phyloP scores from a whole-genome alignment of 805 yeast species.

The Dipodascopsis uninucleata region DNA sequence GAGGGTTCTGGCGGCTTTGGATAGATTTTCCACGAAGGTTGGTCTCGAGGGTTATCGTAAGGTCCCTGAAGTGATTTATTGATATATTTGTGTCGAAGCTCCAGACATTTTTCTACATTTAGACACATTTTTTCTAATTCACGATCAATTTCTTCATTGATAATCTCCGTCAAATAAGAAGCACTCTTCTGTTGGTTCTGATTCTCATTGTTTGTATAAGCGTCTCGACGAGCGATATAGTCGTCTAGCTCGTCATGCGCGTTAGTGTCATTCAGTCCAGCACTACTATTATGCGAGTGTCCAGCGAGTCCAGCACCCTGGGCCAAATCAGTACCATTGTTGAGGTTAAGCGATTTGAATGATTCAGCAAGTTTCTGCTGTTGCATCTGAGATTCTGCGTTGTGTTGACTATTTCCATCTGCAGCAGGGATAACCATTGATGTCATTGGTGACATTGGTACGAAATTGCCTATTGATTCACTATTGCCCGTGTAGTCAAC shows the following conservation, averaged over 20 bases:
- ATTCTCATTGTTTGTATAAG: too few relatives aligned
- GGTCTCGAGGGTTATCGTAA: constrained; percentile 79
- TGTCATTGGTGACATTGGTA: constrained; percentile 3
- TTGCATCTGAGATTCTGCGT: not conserved
- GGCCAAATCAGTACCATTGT: too few relatives aligned
- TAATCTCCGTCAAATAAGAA: not conserved
- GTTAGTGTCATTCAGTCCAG: not conserved
- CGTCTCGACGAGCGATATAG: constrained; percentile 2
- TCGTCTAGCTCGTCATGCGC: not conserved
- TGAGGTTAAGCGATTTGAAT: constrained; percentile 8
- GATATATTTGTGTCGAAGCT: constrained; percentile 73
- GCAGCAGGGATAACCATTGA: not conserved
- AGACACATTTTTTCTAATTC: constrained; percentile 39
- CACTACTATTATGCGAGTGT: constrained; percentile 1
- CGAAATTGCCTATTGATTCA: not conserved
- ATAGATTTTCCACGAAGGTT: constrained; percentile 68
- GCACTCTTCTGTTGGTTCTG: constrained; percentile 3
- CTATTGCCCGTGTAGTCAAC: constrained; percentile 3
- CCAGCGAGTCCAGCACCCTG: not conserved
- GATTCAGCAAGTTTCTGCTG: constrained; percentile 10
- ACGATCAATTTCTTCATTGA: constrained; percentile 15
- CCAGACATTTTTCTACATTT: constrained; percentile 51
- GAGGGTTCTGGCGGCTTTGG: constrained; percentile 95
- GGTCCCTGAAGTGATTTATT: constrained; percentile 66
- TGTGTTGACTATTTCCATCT: not conserved